Evolutionary conservation across 2,329 filamentous ascomycete species (phyloP).

Genomic region (Neonectria punicea): DNA sequence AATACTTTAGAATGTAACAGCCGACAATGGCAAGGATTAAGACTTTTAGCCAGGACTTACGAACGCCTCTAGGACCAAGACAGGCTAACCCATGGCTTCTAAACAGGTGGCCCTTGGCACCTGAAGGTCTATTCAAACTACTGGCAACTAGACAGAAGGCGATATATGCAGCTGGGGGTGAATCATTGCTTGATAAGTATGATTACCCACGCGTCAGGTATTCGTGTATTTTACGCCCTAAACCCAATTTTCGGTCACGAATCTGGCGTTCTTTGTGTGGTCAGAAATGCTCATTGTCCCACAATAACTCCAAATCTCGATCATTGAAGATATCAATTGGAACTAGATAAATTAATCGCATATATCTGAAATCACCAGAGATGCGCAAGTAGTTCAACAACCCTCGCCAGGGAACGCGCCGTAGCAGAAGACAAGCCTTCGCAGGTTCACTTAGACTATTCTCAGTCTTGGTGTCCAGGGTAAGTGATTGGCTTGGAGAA

Average conservation of each 20-base stretch:
- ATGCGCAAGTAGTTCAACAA: neutral
- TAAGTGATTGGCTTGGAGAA: neutral
- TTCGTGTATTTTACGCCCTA: neutral
- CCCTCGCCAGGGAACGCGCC: neutral
- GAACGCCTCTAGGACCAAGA: neutral
- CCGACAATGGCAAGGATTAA: neutral
- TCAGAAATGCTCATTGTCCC: no score
- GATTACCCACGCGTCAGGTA: neutral
- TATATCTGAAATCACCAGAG: neutral
- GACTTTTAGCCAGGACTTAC: neutral
- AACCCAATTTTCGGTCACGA: no score
- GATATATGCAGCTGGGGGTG: neutral
- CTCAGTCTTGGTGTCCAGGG: neutral
- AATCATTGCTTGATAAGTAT: neutral
- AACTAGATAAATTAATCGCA: no score
- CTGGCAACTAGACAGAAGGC: neutral
- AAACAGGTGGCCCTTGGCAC: neutral
- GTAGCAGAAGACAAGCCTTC: neutral
- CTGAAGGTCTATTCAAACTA: neutral
- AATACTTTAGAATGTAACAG: conserved; percentile 1
- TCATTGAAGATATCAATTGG: no score
- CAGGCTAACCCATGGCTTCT: neutral
- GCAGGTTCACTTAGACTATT: neutral
- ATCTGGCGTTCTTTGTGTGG: neutral
- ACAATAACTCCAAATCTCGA: no score